Base-by-base conservation (phyloP, 192 early-diverging fungal genomes). In the Coemansia sp. region DNA sequence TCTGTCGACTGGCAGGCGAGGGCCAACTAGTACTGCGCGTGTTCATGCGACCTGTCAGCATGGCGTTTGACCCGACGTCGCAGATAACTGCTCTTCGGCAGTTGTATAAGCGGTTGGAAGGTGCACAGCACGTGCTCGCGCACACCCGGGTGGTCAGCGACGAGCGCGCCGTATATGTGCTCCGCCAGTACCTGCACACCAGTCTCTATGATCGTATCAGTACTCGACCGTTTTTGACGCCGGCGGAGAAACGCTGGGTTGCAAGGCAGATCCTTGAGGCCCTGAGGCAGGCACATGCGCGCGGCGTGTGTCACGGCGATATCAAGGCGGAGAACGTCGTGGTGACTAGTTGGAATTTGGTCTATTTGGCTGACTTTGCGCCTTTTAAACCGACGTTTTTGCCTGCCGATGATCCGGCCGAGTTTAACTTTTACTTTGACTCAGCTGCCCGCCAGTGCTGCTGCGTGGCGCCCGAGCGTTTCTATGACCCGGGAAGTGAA, bases 121-220 rank as follows among this genome's bases (percentile, higher is more conserved):
- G 85, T 39, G 73, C 93, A 12, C 85, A 91, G 27, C 94, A 94
- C 49, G 86, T 87, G 4, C 85, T 95, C 49, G 69, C 87, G 8
- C 93, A 90, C 52, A 84, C 90, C 50, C 78, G 81, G 21, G 83
- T 96, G 21, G 56, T 95, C 27, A 93, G 96, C 64, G 96, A 95
- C 5, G 91, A 95, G 8, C 81, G 84, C 18, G 94, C 93, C 9
- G 92, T 89, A 15, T 98, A 96, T 55, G 55, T 96, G 52, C 78
- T 95, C 53, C 81, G 96, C 13, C 94, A 95, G 66, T 90, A 88
- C 62, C 73, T 97, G 55, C 91, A 91, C 57, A 86, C 86, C 65
- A 96, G 87, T 80, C 83, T 98, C n/a, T 98, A 98, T 49, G 96
- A 98, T 76, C 87, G 94, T 8, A 93, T 97, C 40, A 97, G 93